phyloP scores from a whole-genome alignment of 257 asterid genomes.

The Przewalskia tangutica region DNA sequence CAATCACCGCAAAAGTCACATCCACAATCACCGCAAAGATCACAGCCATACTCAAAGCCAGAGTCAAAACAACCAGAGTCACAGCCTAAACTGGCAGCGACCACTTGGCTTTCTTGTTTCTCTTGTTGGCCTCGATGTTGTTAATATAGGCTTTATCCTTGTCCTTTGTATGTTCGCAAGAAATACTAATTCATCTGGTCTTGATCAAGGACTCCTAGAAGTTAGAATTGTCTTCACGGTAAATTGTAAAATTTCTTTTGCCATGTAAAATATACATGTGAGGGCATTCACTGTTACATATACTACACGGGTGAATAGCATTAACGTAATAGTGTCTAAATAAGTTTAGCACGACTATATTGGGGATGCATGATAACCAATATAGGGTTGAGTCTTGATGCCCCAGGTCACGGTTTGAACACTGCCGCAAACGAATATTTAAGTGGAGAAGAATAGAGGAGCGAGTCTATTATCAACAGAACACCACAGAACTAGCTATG shows the following conservation, averaged over 20 bases:
- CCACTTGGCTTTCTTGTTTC: slow-evolving; percentile 4
- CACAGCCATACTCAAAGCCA: neutral
- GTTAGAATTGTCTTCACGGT: neutral
- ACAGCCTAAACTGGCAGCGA: neutral
- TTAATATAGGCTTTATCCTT: neutral
- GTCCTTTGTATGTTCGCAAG: neutral
- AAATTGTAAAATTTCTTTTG: neutral
- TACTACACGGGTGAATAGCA: neutral
- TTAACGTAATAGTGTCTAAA: neutral
- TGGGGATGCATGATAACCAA: neutral
- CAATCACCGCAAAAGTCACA: neutral
- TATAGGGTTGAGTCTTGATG: neutral
- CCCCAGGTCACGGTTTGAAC: neutral
- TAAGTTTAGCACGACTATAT: neutral
- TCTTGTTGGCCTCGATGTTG: slow-evolving; percentile 13
- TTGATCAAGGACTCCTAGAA: neutral
- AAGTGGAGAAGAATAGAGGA: neutral
- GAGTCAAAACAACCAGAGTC: neutral
- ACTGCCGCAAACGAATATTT: too few relatives aligned
- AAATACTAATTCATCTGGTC: neutral
- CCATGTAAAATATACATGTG: neutral
- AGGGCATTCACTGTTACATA: neutral
- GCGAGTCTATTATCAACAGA: neutral
- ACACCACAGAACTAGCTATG: neutral
- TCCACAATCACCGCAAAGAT: neutral